These are phyloP conservation scores for Kalanchoe fedtschenkoi DNA, from an alignment of 164 flowering plant species.

Conservation along the genomic window DNA sequence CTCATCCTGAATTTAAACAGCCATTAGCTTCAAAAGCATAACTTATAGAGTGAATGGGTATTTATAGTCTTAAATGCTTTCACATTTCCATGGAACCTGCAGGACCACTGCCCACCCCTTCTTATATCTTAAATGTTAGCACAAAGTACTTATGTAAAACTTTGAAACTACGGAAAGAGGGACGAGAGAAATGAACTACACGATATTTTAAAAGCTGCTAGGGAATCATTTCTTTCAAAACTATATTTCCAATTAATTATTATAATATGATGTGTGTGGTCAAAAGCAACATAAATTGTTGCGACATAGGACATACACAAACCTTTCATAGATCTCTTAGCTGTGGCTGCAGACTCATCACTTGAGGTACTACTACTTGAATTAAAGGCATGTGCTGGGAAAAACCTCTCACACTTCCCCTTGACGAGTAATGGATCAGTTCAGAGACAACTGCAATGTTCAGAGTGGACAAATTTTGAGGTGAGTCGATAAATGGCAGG, in stretches of 20 bases:
- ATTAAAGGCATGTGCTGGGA: constrained; percentile 83
- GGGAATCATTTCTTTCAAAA: not conserved
- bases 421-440: constrained; percentile 79
- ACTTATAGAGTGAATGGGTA: not conserved
- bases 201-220: too few species aligned
- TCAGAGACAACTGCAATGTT: constrained; percentile 74
- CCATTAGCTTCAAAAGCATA: not conserved
- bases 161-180: too few species aligned
- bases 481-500: not conserved
- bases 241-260: not conserved
- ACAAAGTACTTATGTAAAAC: too few species aligned
- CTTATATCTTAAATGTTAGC: too few species aligned
- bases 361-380: constrained; percentile 87
- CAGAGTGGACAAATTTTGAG: not conserved
- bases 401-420: constrained; percentile 43
- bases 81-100: not conserved
- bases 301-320: constrained; percentile 5
- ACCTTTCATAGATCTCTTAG: constrained; percentile 86
- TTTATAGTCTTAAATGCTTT: not conserved
- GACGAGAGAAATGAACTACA: too few species aligned
- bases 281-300: not conserved
- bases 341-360: constrained; percentile 71
- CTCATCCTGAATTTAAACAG: constrained; percentile 8
- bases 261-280: not conserved
- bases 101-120: not conserved